Evolutionary conservation across 495 filamentous ascomycete species (phyloP), one percentile per base, ranked within the genome.

Genomic region (Penicillium desertorum): DNA sequence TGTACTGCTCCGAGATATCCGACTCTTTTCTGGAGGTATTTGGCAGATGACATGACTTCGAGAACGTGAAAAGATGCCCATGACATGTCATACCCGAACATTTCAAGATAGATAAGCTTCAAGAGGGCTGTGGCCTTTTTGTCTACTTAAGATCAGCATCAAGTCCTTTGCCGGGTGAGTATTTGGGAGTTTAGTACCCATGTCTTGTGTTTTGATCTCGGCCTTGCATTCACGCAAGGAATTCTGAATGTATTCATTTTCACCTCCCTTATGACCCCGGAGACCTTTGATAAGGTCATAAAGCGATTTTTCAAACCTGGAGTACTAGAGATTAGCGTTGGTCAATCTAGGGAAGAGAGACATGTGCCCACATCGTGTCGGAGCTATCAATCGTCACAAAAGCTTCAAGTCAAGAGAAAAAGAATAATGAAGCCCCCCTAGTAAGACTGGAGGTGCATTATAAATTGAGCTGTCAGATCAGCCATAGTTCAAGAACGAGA

Each of bases 41-140:
- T 97, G 16, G 86, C 72, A 6, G 90, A 94, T 22, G 92, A 95
- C 94, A 98, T 98, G 71, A 98, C 94, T 74, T 98, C 94, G 32
- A 98, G 86, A 12, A 97, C 94, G 70, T 98, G 89, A 71, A 98
- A 98, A 9, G 91, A 91, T 19, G 95, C 94, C 94, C 94, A 98
- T 0, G 94, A 97, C 94, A 98, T 98, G 74, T 98, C 94, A 66
- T 98, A 89, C 11, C 94, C 94, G 67, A 96, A 91, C 94, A 98
- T 98, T 71, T 98, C 94, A 58, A 98, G 82, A 69, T 98, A 98
- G 37, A 96, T 86, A 54, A 98, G 79, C 75, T 98, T 98, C 63
- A 98, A 75, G 32, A 98, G 79, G 39, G 94, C 95, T 10, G 92
- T 97, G 11, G 94, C 91, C 78, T 98, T 98, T 70, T 96, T 82